Evolutionary conservation across 2,329 filamentous ascomycete species (phyloP), one percentile per base, ranked within the genome.

Genomic region (Diaporthe ampelina): DNA sequence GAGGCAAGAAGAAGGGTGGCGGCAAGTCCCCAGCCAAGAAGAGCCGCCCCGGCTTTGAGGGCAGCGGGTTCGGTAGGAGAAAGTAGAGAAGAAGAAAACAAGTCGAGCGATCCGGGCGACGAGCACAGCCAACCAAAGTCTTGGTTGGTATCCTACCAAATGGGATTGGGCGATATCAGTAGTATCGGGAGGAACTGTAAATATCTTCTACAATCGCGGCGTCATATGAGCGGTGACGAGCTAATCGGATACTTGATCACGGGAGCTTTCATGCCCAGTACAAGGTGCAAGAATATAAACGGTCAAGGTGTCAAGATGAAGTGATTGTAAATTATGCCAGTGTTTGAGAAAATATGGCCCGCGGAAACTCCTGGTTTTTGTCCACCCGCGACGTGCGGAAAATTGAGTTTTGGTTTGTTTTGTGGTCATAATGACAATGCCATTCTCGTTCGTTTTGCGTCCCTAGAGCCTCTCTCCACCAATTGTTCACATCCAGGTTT

Each of bases 11-110:
- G 75, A 85, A 84, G 78, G 65, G 86, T 79, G 85, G 87, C 85
- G 83, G 80, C 32, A 90, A 90, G 84, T 83, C 85, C 77, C 88
- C 88, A 80, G 84, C 85, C 76, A 86, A 85, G 79, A 91, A 90
- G 79, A 88, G 69, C 74, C 86, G 90, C 73, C 90, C 93, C 17
- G 92, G 92, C 3, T 94, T 94, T 77, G 93, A 94, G 81, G 86
- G 86, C 1, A 93, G 93, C 76, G 89, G 87, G 76, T 82, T 91
- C 78, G 87, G 88, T 37, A 85, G 86, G 77, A 87, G 84, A 81
- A 88, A 88, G 80, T 86, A 81, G 74, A 32, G 24, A 29, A 40
- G 37, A 9, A n/a, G 5, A 32, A 21, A 48, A 29, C 8, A 21
- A 13, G 19, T 45, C 24, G 54, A 50, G 7, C 26, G 29, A 24